Evolutionary conservation across 1,284 basidiomycete species (phyloP).

Genomic region (Trichosporon inkin): DNA sequence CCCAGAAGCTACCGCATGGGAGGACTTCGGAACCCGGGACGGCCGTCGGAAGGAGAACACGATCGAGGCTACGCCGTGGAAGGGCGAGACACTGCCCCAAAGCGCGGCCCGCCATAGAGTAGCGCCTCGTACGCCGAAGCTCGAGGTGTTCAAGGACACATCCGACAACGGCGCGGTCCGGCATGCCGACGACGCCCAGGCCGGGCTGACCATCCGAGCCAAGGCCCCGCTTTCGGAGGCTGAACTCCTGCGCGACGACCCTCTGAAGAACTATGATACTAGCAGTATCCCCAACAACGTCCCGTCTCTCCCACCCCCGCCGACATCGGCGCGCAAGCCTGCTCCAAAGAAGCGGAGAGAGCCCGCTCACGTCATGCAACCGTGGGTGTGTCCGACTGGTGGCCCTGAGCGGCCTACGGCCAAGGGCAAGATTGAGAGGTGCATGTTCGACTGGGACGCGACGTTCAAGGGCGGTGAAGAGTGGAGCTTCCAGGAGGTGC

Average conservation of each 20-base stretch:
- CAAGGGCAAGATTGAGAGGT: conserved; percentile 44
- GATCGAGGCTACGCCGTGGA: conserved; percentile 52
- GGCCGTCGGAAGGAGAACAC: conserved; percentile 54
- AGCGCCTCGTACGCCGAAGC: conserved; percentile 51
- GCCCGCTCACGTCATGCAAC: conserved; percentile 21
- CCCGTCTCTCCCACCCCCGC: conserved; percentile 21
- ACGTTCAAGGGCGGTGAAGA: conserved; percentile 49
- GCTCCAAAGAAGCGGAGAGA: conserved; percentile 14
- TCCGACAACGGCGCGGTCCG: conserved; percentile 24
- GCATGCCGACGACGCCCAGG: conserved; percentile 14
- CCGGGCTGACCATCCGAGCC: conserved; percentile 29
- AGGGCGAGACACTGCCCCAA: conserved; percentile 52
- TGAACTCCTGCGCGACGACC: conserved; percentile 57
- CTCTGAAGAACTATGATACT: conserved; percentile 55
- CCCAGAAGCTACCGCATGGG: conserved; percentile 47
- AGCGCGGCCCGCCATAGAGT: conserved; percentile 33
- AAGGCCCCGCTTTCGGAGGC: conserved; percentile 48
- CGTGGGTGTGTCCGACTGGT: conserved; percentile 45
- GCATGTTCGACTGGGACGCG: conserved; percentile 50
- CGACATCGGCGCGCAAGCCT: conserved; percentile 33
- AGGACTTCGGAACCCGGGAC: conserved; percentile 53
- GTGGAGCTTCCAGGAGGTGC: conserved; percentile 51
- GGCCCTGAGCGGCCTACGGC: conserved; percentile 39
- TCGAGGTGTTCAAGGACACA: conserved; percentile 55
- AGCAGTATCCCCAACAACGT: conserved; percentile 29